Base-by-base conservation (phyloP, 1,284 basidiomycete species). In the Melanopsichium pennsylvanicum region DNA sequence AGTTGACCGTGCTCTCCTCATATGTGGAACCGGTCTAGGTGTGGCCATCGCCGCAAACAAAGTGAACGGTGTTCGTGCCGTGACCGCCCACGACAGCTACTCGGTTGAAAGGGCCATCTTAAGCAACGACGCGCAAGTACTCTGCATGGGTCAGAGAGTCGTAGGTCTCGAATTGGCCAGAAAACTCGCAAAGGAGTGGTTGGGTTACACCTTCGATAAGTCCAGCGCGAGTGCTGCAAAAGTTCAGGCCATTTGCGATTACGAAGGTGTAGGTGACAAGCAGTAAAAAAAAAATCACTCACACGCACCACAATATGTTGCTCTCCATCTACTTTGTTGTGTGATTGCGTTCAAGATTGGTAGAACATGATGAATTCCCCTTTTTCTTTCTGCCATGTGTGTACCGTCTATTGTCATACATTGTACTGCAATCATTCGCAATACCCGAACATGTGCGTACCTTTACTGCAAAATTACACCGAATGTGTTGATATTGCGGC, bases 101-200 rank as follows among this genome's bases (percentile, higher is more conserved):
- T 82, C 80, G 27, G 83, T 84, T 44, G 83, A 84, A 66, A 72
- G 83, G 11, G 70, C 82, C 19, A 72, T 84, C 43, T 80, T 84
- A 36, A 81, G 79, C 39, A 84, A 84, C 67, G 79, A 84, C 61
- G 82, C 81, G 21, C 83, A 84, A 70, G 80, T 84, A 19, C 75
- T 84, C 7, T 83, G 82, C 75, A 78, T 84, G 51, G 83, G 83
- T 26, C 83, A 84, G 67, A 67, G 83, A 15, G 83, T 84, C 18
- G 78, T 84, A 25, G 83, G 83, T 11, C 69, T 83, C 29, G 83
- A 84, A 61, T 72, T 84, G 15, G 81, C 82, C 7, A 71, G 82
- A 42, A 79, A 81, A 47, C 70, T 84, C 16, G 81, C 81, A 3
- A 74, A 76, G 56, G 83, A 84, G 50, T 84, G 83, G 82, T 71